phyloP scores from a whole-genome alignment of 352 stramenopile genomes.

The Globisporangium canariense region DNA sequence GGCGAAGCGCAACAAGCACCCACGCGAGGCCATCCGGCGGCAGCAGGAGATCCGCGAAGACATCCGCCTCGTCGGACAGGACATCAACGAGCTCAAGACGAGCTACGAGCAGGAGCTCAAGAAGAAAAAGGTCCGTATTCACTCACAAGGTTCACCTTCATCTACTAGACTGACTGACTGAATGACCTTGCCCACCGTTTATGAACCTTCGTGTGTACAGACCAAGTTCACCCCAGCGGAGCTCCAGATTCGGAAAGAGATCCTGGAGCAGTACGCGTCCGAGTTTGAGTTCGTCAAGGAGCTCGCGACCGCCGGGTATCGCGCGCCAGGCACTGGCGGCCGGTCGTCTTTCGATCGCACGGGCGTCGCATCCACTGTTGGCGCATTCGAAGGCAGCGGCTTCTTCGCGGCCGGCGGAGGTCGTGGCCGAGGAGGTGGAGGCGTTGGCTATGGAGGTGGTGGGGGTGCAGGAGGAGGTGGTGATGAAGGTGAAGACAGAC shows the following conservation, averaged over 20 bases:
- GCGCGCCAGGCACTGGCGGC: constrained; percentile 31
- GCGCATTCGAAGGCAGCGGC: constrained; percentile 60
- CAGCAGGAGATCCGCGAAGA: constrained; percentile 83
- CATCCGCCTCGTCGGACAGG: constrained; percentile 63
- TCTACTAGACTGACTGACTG: too few relatives aligned
- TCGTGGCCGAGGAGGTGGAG: constrained; percentile 21
- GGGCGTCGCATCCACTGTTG: constrained; percentile 41
- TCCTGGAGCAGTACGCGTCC: constrained; percentile 74
- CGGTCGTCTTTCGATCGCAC: constrained; percentile 44
- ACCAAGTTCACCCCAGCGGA: constrained; percentile 78
- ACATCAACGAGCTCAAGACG: constrained; percentile 69
- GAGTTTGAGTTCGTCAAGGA: constrained; percentile 81
- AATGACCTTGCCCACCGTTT: background rate
- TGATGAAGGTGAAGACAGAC: constrained; percentile 26
- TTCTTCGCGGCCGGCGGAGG: constrained; percentile 44
- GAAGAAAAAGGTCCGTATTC: constrained; percentile 68
- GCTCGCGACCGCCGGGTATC: constrained; percentile 55
- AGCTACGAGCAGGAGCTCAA: constrained; percentile 73
- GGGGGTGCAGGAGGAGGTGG: constrained; percentile 18
- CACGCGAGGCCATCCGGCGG: constrained; percentile 70
- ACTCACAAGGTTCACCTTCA: background rate
- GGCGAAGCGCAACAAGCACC: constrained; percentile 65
- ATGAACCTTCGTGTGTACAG: constrained; percentile 22
- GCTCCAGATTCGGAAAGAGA: constrained; percentile 73
- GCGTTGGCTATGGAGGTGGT: constrained; percentile 19